phyloP scores from a whole-genome alignment of 257 asterid species.

The Penstemon davidsonii region DNA sequence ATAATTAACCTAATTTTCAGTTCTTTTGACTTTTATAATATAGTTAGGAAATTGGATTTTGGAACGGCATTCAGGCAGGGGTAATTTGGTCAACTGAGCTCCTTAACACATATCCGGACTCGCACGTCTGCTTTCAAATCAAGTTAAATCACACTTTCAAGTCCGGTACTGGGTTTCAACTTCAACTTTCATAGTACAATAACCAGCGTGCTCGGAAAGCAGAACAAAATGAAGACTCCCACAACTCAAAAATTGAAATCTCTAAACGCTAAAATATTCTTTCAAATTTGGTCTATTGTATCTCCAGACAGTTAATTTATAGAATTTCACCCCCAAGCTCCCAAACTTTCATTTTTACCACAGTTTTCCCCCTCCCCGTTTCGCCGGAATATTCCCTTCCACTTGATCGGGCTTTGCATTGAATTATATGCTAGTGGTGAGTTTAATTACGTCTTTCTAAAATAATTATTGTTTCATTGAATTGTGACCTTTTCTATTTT shows the following conservation, averaged over 20 bases:
- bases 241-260: conserved; percentile 27
- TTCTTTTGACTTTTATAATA: too few relatives aligned
- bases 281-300: background rate
- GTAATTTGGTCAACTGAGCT: too few relatives aligned
- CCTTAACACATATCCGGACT: conserved; percentile 38
- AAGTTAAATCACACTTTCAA: conserved; percentile 38
- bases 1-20: too few relatives aligned
- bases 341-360: background rate
- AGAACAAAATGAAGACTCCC: conserved; percentile 12
- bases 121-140: conserved; percentile 30
- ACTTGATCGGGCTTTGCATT: conserved; percentile 26
- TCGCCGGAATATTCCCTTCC: conserved; percentile 32
- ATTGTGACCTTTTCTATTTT: conserved; percentile 7
- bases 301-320: background rate
- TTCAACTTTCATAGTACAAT: conserved; percentile 18
- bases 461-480: background rate
- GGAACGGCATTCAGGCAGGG: too few relatives aligned
- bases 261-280: conserved; percentile 16
- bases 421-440: conserved; percentile 26
- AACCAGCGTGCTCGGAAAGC: conserved; percentile 51
- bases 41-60: too few relatives aligned
- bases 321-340: background rate
- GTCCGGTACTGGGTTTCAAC: conserved; percentile 35
- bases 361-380: background rate
- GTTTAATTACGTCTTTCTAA: conserved; percentile 25